Base-by-base conservation (phyloP, 1,284 basidiomycete species). In the Leccinum subrobustum region DNA sequence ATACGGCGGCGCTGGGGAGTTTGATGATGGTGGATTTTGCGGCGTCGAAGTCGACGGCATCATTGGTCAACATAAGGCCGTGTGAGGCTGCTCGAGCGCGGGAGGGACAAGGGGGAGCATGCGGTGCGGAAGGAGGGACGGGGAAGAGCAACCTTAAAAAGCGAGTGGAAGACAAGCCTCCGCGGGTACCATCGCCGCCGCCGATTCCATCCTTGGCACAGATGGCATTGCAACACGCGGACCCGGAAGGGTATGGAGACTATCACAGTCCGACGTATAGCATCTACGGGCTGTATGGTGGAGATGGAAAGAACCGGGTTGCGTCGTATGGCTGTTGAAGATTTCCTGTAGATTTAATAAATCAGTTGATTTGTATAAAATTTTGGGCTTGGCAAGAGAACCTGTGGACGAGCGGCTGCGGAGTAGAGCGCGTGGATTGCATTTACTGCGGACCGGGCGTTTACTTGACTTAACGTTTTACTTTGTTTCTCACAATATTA, bases 241-340 rank as follows among this genome's bases (percentile, higher is more conserved):
- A 88, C 61, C 80, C 83, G 11, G 81, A 85, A 53, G 85, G 79
- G 5, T 88, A 82, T 71, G 81, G 76, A 2, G 83, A 84, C 47
- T 91, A 92, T 64, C 79, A 84, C 64, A 91, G 90, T 67, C 89
- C 90, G 23, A 92, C 90, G 4, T 92, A 92, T 65, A 92, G 90
- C 70, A 84, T 92, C 60, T 92, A 88, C 67, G 87, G 87, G 51
- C 66, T 91, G 65, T 92, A 91, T 67, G 86, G 85, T 60, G 77
- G 75, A 18, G 85, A 87, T 60, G 76, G 83, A 68, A 89, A 84
- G 76, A 86, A 85, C 63, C 75, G 77, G 51, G 71, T 68, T 1
- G 67, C 71, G 52, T 76, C 70, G 8, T 73, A 63, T 23, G 74
- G 70, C 5, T 64, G 64, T 59, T 42, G 42, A 20, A 20, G 39